Evolutionary conservation across 208 protist species (phyloP).

Genomic region (Leishmania martiniquensis): DNA sequence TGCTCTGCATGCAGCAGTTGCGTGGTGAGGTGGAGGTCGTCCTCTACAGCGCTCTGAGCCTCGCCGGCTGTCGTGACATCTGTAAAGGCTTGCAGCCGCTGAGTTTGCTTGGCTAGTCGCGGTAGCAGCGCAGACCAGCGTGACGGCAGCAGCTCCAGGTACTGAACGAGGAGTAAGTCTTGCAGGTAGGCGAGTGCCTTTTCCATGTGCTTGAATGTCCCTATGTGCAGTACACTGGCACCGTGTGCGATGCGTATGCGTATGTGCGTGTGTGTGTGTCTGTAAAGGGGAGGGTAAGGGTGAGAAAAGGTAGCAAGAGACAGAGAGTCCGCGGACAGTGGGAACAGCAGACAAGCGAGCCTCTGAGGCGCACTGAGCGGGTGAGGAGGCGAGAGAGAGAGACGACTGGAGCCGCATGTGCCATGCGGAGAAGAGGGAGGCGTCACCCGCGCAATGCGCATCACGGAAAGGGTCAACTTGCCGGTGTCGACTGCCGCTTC

Average conservation of each 20-base stretch:
- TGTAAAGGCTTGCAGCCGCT: constrained; percentile 46
- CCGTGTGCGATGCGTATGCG: constrained; percentile 5
- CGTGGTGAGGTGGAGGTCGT: constrained; percentile 41
- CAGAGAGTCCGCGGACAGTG: not conserved
- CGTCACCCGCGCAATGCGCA: not conserved
- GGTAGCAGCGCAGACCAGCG: constrained; percentile 57
- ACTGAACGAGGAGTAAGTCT: constrained; percentile 34
- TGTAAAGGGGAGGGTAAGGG: too few species aligned
- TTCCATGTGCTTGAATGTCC: not conserved
- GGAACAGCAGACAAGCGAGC: not conserved
- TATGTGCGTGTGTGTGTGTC: too few species aligned
- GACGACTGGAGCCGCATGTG: too few species aligned
- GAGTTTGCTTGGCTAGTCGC: constrained; percentile 44
- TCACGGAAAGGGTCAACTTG: too few species aligned
- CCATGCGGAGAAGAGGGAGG: not conserved
- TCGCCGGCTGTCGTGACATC: not conserved
- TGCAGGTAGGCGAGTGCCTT: constrained; percentile 27
- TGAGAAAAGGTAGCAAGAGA: constrained; percentile 10
- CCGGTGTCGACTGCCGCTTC: not conserved
- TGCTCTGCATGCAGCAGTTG: constrained; percentile 54
- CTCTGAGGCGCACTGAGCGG: too few species aligned
- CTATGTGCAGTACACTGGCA: not conserved
- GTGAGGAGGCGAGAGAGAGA: not conserved
- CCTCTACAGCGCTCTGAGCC: constrained; percentile 20
- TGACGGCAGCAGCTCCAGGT: constrained; percentile 57